Evolutionary conservation across 2,329 filamentous ascomycete genomes (phyloP), one percentile per base, ranked within the genome.

Genomic region (Phoma sp.): DNA sequence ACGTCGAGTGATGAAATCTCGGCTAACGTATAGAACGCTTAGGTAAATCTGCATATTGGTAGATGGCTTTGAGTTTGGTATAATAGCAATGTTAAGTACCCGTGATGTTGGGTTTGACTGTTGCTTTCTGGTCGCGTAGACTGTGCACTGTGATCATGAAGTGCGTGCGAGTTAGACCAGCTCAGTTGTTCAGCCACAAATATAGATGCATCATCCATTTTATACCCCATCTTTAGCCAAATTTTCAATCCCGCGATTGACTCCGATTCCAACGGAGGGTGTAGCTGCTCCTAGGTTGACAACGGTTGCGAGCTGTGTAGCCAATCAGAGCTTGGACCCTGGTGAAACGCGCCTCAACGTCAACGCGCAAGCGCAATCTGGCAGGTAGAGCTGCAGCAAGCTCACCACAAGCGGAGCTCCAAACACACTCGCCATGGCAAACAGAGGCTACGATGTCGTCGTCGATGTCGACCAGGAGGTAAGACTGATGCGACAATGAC

Each of bases 401-500:
- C 60, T 65, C 51, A 56, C 48, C 54, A 52, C 46, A 50, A 33
- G 40, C 20, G 42, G 47, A 46, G 58, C 47, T 55, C 28, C 53
- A 30, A 58, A 53, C 33, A 56, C 30, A 38, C 36, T 45, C 49
- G 61, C 17, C 30, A 93, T 93, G 90, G 85, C 90, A 53, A 90
- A 90, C 76, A 84, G 91, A 72, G 93, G 93, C 66, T 99, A 99
- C 77, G 95, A 99, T 81, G 95, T 96, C 58, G 93, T 99, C 63
- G 95, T 99, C 56, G 95, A 99, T 70, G 89, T 98, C 50, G 95
- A 99, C 75, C 91, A 95, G 71, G 95, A 98, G 85, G 92, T 96
- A 79, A 62, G 77, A 38, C 36, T n/a, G n/a, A n/a, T n/a, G n/a
- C n/a, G n/a, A 23, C 9, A 15, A 6, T 32, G 21, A 15, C 20